Evolutionary conservation across 2,329 filamentous ascomycete genomes (phyloP).

Genomic region (Penicillium griseofulvum): DNA sequence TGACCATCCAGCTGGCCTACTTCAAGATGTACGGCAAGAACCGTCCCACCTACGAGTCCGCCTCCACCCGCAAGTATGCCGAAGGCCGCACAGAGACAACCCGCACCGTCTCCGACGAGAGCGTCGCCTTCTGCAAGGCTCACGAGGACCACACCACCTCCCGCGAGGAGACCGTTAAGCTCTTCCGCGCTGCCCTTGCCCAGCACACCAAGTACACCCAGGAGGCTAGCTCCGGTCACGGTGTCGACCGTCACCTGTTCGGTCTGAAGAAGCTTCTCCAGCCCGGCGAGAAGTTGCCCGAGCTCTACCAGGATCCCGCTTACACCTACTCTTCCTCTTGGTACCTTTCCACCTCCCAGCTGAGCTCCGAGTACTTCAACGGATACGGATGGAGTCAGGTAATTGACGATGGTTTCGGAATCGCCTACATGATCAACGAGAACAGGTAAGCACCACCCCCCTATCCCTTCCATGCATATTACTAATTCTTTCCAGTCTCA

Average conservation of each 20-base stretch:
- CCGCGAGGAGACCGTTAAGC: slow-evolving; percentile 64
- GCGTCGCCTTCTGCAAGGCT: slow-evolving; percentile 81
- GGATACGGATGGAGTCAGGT: slow-evolving; percentile 99
- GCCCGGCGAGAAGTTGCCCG: slow-evolving; percentile 75
- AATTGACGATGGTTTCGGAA: slow-evolving; percentile 91
- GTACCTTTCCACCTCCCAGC: slow-evolving; percentile 84
- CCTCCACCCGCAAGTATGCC: slow-evolving; percentile 91
- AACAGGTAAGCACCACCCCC: slow-evolving; percentile 62
- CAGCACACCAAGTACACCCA: slow-evolving; percentile 87
- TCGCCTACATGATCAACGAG: slow-evolving; percentile 99
- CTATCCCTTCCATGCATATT: not conserved
- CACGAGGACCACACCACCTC: slow-evolving; percentile 69
- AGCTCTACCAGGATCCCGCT: slow-evolving; percentile 82
- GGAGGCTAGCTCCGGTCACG: slow-evolving; percentile 85
- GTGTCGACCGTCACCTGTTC: slow-evolving; percentile 95
- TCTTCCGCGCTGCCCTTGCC: slow-evolving; percentile 78
- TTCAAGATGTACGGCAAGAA: slow-evolving; percentile 99
- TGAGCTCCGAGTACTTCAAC: slow-evolving; percentile 97
- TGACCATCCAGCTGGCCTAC: slow-evolving; percentile 98
- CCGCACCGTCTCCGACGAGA: slow-evolving; percentile 86
- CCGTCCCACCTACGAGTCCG: slow-evolving; percentile 95
- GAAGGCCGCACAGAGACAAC: slow-evolving; percentile 95
- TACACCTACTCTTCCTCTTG: slow-evolving; percentile 81
- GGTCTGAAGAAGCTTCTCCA: slow-evolving; percentile 88
- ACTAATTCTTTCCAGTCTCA: slow-evolving; percentile 59